Percentiles rank a stretch among this genome's conserved stretches.
Conservation (phyloP, 1,139 yeast genomes). For the Tardiomyces digboiensis region DNA sequence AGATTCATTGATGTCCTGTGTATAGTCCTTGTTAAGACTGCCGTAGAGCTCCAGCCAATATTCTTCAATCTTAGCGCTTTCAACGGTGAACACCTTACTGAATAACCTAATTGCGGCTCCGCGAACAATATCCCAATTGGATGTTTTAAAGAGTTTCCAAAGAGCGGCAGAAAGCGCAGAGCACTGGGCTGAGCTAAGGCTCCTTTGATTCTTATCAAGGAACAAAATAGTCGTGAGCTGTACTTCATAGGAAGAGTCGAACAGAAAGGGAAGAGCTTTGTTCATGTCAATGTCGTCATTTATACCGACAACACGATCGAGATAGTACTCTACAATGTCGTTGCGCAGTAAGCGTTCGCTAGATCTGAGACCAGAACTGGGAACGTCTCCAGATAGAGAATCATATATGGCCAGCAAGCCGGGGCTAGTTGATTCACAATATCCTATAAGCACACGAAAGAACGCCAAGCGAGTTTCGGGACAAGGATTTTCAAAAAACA, state of each 20-base stretch:
- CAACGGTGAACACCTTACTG: constrained; percentile 18
- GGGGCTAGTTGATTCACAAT: background rate
- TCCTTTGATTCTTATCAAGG: constrained; percentile 11
- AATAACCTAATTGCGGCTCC: constrained; percentile 34
- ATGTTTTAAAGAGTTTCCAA: constrained; percentile 21
- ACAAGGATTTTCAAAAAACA: constrained; percentile 5
- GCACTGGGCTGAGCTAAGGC: constrained; percentile 5
- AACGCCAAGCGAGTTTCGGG: constrained; percentile 8
- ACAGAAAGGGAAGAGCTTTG: constrained; percentile 22
- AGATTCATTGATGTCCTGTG: constrained; percentile 39
- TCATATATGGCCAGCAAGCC: background rate
- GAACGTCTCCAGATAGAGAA: background rate
- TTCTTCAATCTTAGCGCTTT: constrained; percentile 5
- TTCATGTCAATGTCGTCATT: constrained; percentile 13
- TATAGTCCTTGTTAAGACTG: constrained; percentile 19
- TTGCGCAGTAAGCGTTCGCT: constrained; percentile 24
- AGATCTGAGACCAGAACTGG: constrained; percentile 4
- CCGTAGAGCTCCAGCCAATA: constrained; percentile 20
- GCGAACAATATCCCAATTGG: constrained; percentile 35
- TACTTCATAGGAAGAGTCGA: constrained; percentile 39
- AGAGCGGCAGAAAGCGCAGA: constrained; percentile 18
- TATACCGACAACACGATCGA: constrained; percentile 19
- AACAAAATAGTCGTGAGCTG: constrained; percentile 34
- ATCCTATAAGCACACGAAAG: background rate
- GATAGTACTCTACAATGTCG: constrained; percentile 16